Evolutionary conservation across 805 yeast genomes (phyloP), one percentile per base, ranked within the genome.

Genomic region (Wickerhamiella vanderwaltii): DNA sequence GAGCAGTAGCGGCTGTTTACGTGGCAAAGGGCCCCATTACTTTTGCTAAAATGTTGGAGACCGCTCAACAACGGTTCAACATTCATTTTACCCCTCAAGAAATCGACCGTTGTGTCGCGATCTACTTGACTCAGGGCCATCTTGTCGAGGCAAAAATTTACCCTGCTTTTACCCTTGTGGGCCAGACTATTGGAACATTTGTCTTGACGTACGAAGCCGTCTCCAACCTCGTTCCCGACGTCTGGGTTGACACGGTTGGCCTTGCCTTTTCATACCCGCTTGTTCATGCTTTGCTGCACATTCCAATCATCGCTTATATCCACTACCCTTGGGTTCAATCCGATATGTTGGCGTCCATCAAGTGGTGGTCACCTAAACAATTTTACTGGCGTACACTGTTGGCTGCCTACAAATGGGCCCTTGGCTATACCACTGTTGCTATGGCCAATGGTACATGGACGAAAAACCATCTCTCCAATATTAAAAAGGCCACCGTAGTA

Each of bases 191-290:
- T 9, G 96, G 96, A 1, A 76, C 94, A 1, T 55, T 76, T 4
- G 46, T 77, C 11, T 63, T 91, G 28, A 73, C 82, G 1, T 59
- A 74, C 41, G 87, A 81, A 55, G 94, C 94, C 1, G 59, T 86
- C 46, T 60, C 63, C 44, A 69, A 69, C 50, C 67, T 83, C 30
- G 62, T 62, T 34, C 96, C 97, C 0, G 97, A 91, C 57, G 68
- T 85, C n/a, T 85, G 86, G 74, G 69, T 91, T 26, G 98, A 91
- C 55, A 87, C 98, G 1, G 79, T 85, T 72, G 98, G 98, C 0
- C 75, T 82, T 41, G 96, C 98, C 3, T 91, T 88, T 44, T 64
- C 79, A 18, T 88, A 86, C 58, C 82, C 84, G 1, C 55, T 79
- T 17, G 75, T 82, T 0, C 58, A 69, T 17, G 55, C 64, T 48